Evolutionary conservation across 2,329 filamentous ascomycete genomes (phyloP).

Genomic region (Stagonosporopsis tanaceti): DNA sequence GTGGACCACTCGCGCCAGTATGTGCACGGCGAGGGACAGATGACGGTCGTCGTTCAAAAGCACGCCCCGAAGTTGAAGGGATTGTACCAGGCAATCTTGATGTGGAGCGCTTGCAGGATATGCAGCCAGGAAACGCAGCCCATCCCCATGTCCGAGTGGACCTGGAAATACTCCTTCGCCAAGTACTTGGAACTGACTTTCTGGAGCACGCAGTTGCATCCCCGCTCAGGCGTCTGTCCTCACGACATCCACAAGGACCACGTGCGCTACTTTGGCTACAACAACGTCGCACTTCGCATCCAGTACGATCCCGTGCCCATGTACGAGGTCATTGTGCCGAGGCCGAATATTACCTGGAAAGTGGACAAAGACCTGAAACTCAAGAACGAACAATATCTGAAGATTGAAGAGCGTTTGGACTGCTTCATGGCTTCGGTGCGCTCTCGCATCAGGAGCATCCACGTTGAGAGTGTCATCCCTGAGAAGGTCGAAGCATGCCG

Average conservation of each 20-base stretch:
- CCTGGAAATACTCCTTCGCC: constrained; percentile 98
- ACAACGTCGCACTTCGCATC: constrained; percentile 83
- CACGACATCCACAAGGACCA: constrained; percentile 95
- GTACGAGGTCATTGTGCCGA: constrained; percentile 91
- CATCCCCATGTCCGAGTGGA: constrained; percentile 89
- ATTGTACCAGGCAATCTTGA: constrained; percentile 79
- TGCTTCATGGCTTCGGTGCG: constrained; percentile 90
- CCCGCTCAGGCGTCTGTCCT: constrained; percentile 77
- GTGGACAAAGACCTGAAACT: constrained; percentile 91
- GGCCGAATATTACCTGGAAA: constrained; percentile 93
- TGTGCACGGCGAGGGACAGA: constrained; percentile 92
- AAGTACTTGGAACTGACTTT: constrained; percentile 98
- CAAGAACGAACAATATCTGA: constrained; percentile 89
- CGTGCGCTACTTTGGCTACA: constrained; percentile 88
- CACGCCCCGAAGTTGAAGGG: constrained; percentile 71
- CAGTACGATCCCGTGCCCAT: constrained; percentile 94
- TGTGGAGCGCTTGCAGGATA: constrained; percentile 97
- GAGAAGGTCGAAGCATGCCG: constrained; percentile 86
- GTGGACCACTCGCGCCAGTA: constrained; percentile 94
- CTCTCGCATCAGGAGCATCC: constrained; percentile 83
- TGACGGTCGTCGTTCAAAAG: constrained; percentile 88
- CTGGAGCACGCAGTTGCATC: constrained; percentile 85
- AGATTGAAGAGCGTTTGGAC: constrained; percentile 81
- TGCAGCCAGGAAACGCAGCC: constrained; percentile 91
- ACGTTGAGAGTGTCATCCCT: constrained; percentile 86